phyloP scores from a whole-genome alignment of 2,329 filamentous ascomycete genomes.

The Dendryphion nanum region DNA sequence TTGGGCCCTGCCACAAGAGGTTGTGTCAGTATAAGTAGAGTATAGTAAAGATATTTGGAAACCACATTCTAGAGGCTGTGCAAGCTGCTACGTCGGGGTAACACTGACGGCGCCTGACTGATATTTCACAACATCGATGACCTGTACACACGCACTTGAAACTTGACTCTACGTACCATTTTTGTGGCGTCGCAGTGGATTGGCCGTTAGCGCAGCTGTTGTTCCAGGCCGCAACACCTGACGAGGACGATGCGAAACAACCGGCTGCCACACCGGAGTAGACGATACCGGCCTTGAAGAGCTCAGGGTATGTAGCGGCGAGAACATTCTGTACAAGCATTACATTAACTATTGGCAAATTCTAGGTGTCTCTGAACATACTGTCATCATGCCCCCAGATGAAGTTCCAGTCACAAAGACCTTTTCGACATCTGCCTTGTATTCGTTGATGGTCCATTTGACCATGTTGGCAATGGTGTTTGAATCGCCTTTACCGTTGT shows the following conservation, averaged over 20 bases:
- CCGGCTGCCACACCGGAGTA: constrained; percentile 56
- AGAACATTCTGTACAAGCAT: constrained; percentile 49
- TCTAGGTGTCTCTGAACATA: too few species aligned
- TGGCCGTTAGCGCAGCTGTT: constrained; percentile 51
- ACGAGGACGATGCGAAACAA: constrained; percentile 50
- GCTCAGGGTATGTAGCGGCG: constrained; percentile 52
- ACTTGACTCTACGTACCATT: too few species aligned
- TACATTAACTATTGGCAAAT: too few species aligned
- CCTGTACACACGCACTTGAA: too few species aligned
- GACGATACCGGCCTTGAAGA: constrained; percentile 53
- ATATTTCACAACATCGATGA: too few species aligned
- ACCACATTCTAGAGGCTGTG: too few species aligned
- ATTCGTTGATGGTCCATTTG: constrained; percentile 51
- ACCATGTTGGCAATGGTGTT: constrained; percentile 61
- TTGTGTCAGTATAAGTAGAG: too few species aligned
- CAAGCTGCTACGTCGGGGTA: too few species aligned
- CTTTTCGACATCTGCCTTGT: constrained; percentile 50
- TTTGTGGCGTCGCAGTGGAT: constrained; percentile 44
- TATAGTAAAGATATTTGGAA: too few species aligned
- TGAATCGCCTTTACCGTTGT: constrained; percentile 58
- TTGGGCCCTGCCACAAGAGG: too few species aligned
- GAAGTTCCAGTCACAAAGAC: constrained; percentile 57
- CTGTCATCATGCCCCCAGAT: constrained; percentile 58
- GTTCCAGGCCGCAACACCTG: constrained; percentile 51
- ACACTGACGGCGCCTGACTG: too few species aligned